Base-by-base conservation (phyloP, 768 basidiomycete species). In the Crucibulum laeve region DNA sequence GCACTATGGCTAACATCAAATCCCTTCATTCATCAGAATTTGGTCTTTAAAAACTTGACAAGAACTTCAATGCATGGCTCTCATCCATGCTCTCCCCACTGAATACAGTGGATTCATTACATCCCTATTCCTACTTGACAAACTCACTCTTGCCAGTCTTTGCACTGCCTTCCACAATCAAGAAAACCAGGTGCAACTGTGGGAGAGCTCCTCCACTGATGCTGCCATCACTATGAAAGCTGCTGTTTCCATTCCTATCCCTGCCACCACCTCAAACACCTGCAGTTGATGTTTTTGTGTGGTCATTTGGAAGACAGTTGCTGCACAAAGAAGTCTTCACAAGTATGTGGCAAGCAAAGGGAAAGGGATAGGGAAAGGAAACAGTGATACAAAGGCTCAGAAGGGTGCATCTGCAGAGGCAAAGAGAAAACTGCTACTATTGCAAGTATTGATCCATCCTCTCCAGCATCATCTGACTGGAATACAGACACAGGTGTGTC, bases 101-200 rank as follows among this genome's bases (percentile, higher is more conserved):
- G 43, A 48, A 14, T 45, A 44, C 32, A 18, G 28, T 15, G 24
- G 34, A 1, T 48, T 48, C 36, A 44, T 44, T 14, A 44, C 47
- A 4, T 48, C 47, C 1, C 19, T 48, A 14, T 36, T 48, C 26
- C 47, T 48, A 2, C 34, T 48, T 6, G 13, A 42, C 2, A 26
- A 32, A 15, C 37, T 48, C 5, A 32, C 38, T 14, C 37, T 44
- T 15, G 38, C 28, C 1, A 14, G n/a, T 8, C 42, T 48, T 18
- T 26, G 43, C 18, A 40, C 42, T 18, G 46, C 40, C 14, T 47
- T 47, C 30, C 34, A 38, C 28, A 32, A 32, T 15, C 28, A 32
- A 15, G 28, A 32, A 15, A 32, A 32, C 28, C 28, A 32, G 15
- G 28, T 15, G 15, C 11, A 11, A 15, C 28, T 32, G 11, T 32